Evolutionary conservation across 371 early-diverging fungal genomes (phyloP), one percentile per base, ranked within the genome.

Genomic region (Fennellomyces sp.): DNA sequence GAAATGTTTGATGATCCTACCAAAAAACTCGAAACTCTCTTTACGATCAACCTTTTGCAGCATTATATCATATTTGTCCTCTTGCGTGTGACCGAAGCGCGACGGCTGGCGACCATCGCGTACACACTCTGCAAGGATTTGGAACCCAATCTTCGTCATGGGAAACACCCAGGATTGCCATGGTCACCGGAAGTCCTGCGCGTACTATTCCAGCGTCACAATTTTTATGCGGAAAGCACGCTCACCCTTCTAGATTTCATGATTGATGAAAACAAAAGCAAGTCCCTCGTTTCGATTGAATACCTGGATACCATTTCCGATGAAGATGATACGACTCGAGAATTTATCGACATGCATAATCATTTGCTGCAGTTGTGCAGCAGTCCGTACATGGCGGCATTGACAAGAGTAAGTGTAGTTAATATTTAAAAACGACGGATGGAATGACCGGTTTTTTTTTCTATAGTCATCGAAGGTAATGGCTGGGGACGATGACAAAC

Each of bases 1-100:
- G 67, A 67, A 3, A 59, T 47, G 29, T 67, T 67, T 52, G 67
- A 67, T 29, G 67, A 67, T 27, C 63, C 67, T 0, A n/a, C 54
- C 0, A 54, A 52, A 26, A 35, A 54, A 17, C 19, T 67, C 2
- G 67, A 67, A 39, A 59, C 67, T 0, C n/a, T 67, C 6, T 41
- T 56, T 6, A 41, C 63, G 12, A 53, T 54, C n/a, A 33, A 31
- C 6, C n/a, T 54, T 8, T 23, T 54, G 2, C 17, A 33, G 12
- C 21, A 33, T 25, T 54, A 35, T 28, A 27, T 38, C 12, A 36
- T 36, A 17, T 27, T 35, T 15, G 38, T 54, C 11, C 55, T 31
- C 10, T 23, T 54, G 7, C 26, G 35, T 10, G 17, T 54, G 15
- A 25, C 36, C 5, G 55, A 54, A 35, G 55, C 55, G n/a, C 55